phyloP scores from a whole-genome alignment of 495 filamentous ascomycete genomes.

The Hypoxylon perforatum region DNA sequence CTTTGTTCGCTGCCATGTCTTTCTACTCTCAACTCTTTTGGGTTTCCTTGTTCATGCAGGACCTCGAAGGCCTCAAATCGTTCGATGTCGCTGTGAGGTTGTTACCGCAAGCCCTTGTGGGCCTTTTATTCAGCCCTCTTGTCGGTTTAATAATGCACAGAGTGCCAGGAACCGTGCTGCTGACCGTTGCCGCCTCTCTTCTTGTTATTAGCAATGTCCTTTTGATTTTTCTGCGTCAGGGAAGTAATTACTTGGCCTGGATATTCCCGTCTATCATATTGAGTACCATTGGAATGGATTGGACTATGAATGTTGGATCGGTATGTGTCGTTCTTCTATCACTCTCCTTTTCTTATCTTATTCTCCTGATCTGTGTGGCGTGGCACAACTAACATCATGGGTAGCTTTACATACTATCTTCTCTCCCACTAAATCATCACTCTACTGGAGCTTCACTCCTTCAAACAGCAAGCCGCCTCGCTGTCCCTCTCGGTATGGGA shows the following conservation, averaged over 20 bases:
- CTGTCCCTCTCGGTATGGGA: conserved; percentile 50
- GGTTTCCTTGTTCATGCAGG: conserved; percentile 54
- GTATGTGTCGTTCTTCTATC: conserved; percentile 30
- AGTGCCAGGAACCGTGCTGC: conserved; percentile 44
- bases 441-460: conserved; percentile 51
- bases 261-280: conserved; percentile 50
- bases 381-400: conserved; percentile 21
- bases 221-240: conserved; percentile 47
- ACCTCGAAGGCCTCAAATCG: conserved; percentile 44
- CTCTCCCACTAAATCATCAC: conserved; percentile 45
- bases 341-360: not conserved
- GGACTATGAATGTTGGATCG: conserved; percentile 53
- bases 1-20: conserved; percentile 48
- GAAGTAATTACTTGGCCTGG: conserved; percentile 48
- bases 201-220: conserved; percentile 49
- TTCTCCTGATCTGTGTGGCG: too few species aligned
- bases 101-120: conserved; percentile 49
- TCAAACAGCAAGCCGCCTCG: conserved; percentile 50
- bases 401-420: conserved; percentile 44
- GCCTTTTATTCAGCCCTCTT: conserved; percentile 50
- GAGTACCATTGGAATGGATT: conserved; percentile 53
- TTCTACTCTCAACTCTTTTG: conserved; percentile 54
- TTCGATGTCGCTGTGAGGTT: conserved; percentile 49
- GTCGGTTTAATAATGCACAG: conserved; percentile 48
- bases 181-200: conserved; percentile 40